phyloP scores from a whole-genome alignment of 2,329 filamentous ascomycete species.

The Cercospora sp. region DNA sequence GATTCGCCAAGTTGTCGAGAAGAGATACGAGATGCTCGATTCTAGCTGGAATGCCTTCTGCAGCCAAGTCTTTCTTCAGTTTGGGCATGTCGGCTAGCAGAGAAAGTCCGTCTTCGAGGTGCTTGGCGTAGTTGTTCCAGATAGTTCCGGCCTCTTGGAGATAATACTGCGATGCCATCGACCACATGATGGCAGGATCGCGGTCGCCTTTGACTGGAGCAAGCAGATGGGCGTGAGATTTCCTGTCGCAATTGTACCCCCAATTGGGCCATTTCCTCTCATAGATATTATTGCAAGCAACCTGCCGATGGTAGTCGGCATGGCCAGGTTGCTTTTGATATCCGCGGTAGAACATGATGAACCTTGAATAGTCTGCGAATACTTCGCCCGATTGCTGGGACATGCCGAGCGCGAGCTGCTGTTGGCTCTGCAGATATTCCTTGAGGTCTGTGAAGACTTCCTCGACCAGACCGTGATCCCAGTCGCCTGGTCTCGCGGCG shows the following conservation, averaged over 20 bases:
- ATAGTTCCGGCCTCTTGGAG: not conserved
- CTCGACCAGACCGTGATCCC: constrained; percentile 2
- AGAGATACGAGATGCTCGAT: constrained; percentile 5
- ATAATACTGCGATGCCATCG: not conserved
- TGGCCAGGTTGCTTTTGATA: not conserved
- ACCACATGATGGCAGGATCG: not conserved
- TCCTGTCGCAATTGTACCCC: not conserved
- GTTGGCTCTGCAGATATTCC: not conserved
- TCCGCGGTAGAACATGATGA: not conserved
- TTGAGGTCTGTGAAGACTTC: not conserved
- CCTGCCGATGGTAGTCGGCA: not conserved
- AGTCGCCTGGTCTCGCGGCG: not conserved
- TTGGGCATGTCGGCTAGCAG: not conserved
- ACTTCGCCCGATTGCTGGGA: not conserved
- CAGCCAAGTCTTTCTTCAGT: not conserved
- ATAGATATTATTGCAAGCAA: not conserved
- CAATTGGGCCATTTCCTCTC: not conserved
- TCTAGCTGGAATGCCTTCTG: constrained; percentile 4
- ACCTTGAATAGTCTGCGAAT: not conserved
- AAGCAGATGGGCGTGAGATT: not conserved
- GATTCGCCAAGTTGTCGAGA: not conserved
- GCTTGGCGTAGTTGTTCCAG: constrained; percentile 10
- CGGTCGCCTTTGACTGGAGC: not conserved
- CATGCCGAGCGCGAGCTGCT: constrained; percentile 1
- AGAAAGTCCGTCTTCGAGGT: not conserved